Conservation (phyloP, 2,329 filamentous ascomycete species). For the Cladobotryum mycophilum region DNA sequence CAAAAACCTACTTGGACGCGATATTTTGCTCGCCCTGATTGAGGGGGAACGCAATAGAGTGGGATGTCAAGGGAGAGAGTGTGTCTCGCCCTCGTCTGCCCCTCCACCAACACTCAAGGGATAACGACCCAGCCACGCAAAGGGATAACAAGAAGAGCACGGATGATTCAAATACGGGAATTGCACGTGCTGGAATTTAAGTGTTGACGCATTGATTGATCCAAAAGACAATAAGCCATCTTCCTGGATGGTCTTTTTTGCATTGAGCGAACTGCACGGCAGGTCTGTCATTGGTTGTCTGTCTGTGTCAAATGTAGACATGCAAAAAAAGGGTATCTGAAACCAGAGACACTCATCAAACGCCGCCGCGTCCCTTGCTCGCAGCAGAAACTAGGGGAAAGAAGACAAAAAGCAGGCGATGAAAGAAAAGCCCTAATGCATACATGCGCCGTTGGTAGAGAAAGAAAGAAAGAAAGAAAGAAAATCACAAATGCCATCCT, state of each 20-base stretch:
- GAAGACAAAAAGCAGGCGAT: conserved; percentile 4
- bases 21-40: no score
- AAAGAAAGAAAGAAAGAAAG: conserved; percentile 9
- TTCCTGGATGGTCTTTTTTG: conserved; percentile 9
- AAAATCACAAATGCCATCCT: conserved; percentile 9
- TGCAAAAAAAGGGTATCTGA: conserved; percentile 26
- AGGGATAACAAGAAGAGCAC: no score
- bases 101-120: no score
- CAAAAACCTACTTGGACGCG: no score
- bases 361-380: conserved; percentile 23
- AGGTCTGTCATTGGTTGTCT: conserved; percentile 14
- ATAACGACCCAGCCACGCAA: no score
- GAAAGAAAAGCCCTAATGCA: conserved; percentile 3
- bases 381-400: conserved; percentile 7
- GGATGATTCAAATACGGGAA: no score
- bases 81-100: no score
- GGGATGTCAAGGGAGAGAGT: no score
- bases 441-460: conserved; percentile 6
- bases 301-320: conserved; percentile 22
- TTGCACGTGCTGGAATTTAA: no score
- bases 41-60: no score
- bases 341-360: conserved; percentile 23
- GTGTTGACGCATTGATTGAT: not conserved
- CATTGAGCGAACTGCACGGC: conserved; percentile 14
- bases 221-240: conserved; percentile 5